A percentile compares a stretch with the other conserved stretches of the same genome.
These are phyloP conservation scores for Lagenidium giganteum DNA, from an alignment of 352 stramenopile genomes.

Conservation along the genomic window DNA sequence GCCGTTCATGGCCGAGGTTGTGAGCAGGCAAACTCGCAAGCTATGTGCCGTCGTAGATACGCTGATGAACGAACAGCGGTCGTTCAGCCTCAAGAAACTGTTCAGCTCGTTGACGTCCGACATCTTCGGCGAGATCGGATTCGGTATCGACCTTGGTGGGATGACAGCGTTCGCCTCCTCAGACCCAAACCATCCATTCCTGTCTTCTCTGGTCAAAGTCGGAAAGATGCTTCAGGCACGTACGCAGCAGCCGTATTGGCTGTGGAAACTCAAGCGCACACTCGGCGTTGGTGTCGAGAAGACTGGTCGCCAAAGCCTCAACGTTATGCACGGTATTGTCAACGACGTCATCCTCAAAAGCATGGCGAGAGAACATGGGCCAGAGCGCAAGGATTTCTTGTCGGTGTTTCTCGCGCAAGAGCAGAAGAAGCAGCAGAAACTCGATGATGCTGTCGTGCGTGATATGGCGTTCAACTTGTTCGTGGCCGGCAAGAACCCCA, in stretches of 20 bases:
- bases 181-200: constrained; percentile 38
- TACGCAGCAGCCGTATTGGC: constrained; percentile 34
- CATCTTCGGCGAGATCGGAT: constrained; percentile 66
- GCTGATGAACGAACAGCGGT: neutral
- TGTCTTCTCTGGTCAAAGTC: no score
- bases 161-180: constrained; percentile 24
- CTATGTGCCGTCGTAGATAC: constrained; percentile 22
- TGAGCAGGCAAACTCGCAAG: constrained; percentile 20
- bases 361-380: no score
- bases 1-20: constrained; percentile 30
- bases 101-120: constrained; percentile 62
- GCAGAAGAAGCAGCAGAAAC: no score
- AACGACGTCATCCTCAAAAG: constrained; percentile 24
- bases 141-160: constrained; percentile 50
- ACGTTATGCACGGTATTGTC: constrained; percentile 27
- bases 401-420: no score
- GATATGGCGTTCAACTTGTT: no score
- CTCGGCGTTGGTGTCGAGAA: constrained; percentile 29
- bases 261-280: constrained; percentile 41
- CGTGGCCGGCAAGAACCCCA: no score
- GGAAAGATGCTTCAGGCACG: constrained; percentile 28
- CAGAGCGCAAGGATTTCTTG: no score
- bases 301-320: constrained; percentile 23
- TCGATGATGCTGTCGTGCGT: no score
- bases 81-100: constrained; percentile 29